Evolutionary conservation across 2,329 filamentous ascomycete genomes (phyloP).

Genomic region (Talaromyces islandicus): DNA sequence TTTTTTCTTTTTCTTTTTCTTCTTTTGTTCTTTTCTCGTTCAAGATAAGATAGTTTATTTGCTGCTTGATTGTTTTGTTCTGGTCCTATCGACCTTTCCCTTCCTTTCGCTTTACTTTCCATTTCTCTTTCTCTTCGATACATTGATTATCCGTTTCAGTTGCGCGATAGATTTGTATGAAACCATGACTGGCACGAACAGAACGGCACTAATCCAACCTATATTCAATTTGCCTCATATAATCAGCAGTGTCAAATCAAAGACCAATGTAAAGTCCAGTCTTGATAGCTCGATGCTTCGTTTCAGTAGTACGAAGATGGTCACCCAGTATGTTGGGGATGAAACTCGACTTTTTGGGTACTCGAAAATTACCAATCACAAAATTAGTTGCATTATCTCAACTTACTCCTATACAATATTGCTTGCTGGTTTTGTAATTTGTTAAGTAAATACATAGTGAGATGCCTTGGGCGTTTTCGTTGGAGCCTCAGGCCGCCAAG

Average conservation of each 20-base stretch:
- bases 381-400: too few species aligned
- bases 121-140: neutral
- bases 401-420: too few species aligned
- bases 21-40: neutral
- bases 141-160: neutral
- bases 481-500: neutral
- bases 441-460: too few species aligned
- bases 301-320: too few species aligned
- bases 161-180: conserved; percentile 2
- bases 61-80: neutral
- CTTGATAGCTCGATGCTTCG: too few species aligned
- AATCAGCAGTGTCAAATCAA: too few species aligned
- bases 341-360: neutral
- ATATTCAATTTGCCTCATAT: neutral
- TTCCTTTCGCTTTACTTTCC: neutral
- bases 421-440: too few species aligned
- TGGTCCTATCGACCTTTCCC: neutral
- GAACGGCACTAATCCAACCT: neutral
- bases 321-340: too few species aligned
- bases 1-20: too few species aligned
- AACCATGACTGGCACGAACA: conserved; percentile 1
- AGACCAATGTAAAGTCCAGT: too few species aligned
- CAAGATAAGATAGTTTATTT: neutral
- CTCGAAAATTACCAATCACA: neutral
- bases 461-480: too few species aligned